These are phyloP conservation scores for Sequoiadendron giganteum DNA, from an alignment of 75 land plant species.

Conservation along the genomic window DNA sequence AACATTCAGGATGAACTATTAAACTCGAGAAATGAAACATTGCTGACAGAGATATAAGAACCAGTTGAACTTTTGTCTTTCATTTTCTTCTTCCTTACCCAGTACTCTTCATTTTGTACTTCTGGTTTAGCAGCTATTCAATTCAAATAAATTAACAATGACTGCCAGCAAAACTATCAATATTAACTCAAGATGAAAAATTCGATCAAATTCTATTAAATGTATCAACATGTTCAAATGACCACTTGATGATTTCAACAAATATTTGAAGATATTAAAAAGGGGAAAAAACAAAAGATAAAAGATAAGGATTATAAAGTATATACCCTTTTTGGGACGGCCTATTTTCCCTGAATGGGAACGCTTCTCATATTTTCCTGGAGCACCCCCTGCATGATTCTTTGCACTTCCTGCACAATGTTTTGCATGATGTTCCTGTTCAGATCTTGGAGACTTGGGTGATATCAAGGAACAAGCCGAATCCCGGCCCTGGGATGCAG, in stretches of 20 bases:
- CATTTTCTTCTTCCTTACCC: not conserved
- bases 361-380: conserved; percentile 39
- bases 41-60: not conserved
- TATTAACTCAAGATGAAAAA: not conserved
- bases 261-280: not conserved
- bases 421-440: conserved; percentile 25
- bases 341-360: conserved; percentile 56
- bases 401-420: conserved; percentile 14
- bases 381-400: conserved; percentile 28
- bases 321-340: conserved; percentile 63
- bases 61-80: not conserved
- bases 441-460: conserved; percentile 23
- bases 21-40: not conserved
- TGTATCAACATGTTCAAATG: not conserved
- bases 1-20: not conserved
- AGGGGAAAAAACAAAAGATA: not conserved
- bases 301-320: not conserved
- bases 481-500: conserved; percentile 35
- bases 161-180: not conserved
- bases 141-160: not conserved
- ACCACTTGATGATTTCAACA: not conserved
- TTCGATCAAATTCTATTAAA: not conserved
- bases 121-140: not conserved
- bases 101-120: not conserved
- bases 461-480: conserved; percentile 14